phyloP scores from a whole-genome alignment of 805 yeast species.

The Saccharomycopsis schoenii region DNA sequence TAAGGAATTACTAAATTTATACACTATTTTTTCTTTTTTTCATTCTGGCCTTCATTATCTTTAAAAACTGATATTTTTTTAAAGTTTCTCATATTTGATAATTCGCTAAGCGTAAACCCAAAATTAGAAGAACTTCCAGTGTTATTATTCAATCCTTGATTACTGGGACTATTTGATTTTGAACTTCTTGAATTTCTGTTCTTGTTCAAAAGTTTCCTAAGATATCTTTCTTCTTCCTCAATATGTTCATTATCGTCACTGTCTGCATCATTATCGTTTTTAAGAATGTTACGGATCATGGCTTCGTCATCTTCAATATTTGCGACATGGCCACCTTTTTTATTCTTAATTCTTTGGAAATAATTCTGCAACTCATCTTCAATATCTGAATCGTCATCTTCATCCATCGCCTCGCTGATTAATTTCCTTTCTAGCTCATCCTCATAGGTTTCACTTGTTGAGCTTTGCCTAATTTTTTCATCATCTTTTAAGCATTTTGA shows the following conservation, averaged over 20 bases:
- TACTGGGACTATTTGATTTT: background rate
- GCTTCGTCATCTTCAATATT: background rate
- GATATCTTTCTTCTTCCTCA: conserved; percentile 15
- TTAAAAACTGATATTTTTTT: conserved; percentile 17
- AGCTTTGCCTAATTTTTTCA: background rate
- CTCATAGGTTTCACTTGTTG: background rate
- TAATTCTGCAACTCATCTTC: background rate
- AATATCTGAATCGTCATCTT: background rate
- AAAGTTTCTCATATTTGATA: conserved; percentile 11
- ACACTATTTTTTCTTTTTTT: background rate
- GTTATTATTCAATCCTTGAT: conserved; percentile 2
- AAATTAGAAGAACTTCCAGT: conserved; percentile 12
- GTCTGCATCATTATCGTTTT: background rate
- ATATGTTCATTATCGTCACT: background rate
- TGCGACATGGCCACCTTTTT: too few relatives aligned
- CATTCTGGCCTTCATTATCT: conserved; percentile 9
- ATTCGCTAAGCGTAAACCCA: conserved; percentile 18
- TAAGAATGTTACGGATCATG: background rate
- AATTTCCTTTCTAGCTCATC: conserved; percentile 5
- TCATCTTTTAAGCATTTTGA: background rate
- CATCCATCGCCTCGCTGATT: conserved; percentile 9
- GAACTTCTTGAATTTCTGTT: background rate
- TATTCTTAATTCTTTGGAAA: background rate
- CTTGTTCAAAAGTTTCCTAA: conserved; percentile 5
- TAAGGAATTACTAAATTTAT: background rate